Base-by-base conservation (phyloP, 208 protist genomes). In the Phytomonas sp. region DNA sequence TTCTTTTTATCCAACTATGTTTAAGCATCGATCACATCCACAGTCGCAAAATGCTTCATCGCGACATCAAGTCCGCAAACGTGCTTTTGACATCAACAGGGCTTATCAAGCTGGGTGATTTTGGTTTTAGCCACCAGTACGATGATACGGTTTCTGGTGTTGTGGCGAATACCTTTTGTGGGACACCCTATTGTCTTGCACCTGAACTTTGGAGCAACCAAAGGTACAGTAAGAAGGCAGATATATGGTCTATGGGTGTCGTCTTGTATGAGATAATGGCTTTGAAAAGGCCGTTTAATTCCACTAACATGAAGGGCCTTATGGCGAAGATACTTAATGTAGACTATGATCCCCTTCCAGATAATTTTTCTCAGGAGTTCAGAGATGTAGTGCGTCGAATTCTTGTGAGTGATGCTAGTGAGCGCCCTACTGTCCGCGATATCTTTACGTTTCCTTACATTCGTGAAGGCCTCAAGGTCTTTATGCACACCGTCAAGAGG, bases 31-130 rank as follows among this genome's bases (percentile, higher is more conserved):
- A 94, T 63, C 86, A 97, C 64, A 89, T 97, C n/a, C 94, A 97
- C 68, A 60, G 62, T 6, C 81, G 95, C 74, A 92, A 94, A 68
- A 94, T 97, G 81, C 74, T 96, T 31, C 93, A 97, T 66, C 86
- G 93, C 17, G 93, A 97, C 67, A 92, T 97, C 72, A 97, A 97
- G 61, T 83, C 78, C 1, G 93, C 87, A 11, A 97, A 97, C 65
- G 77, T 96, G 32, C 78, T 97, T 29, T 80, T 97, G 26, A 95
- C 88, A 2, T 89, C 87, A 26, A 89, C 83, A 2, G 93, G 93
- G 0, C 74, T 95, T 59, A 89, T 95, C 59, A 97, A 97, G 70
- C 83, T 97, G 28, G 91, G 87, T 23, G 93, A 97, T 80, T 97
- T 97, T 78, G 93, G 93, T 20, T 95, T 90, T 32, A 92, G 89